Percentiles rank a stretch among this genome's conserved stretches.
These are phyloP conservation scores for Chlamydomonas applanata DNA, from an alignment of 139 green algal genomes.

Conservation along the genomic window DNA sequence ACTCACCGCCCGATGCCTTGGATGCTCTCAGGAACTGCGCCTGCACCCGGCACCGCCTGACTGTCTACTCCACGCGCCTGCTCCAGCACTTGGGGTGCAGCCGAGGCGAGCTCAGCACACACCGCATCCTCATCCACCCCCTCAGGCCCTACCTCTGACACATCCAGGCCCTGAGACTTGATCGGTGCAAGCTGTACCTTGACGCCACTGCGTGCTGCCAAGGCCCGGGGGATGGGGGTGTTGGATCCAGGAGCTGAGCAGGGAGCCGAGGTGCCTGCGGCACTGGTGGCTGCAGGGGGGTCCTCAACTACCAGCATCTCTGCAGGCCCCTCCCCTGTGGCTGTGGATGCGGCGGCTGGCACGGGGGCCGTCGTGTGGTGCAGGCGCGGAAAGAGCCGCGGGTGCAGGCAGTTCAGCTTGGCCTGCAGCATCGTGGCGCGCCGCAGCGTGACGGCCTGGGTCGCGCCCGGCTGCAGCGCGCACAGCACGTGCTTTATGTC, in stretches of 20 bases:
- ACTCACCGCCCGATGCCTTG: not conserved
- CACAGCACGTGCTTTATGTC: conserved; percentile 19
- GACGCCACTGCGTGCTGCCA: not conserved
- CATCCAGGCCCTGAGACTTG: too few species aligned
- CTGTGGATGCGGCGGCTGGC: not conserved
- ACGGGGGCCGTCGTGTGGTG: not conserved
- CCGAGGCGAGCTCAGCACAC: too few species aligned
- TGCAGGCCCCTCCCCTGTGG: not conserved
- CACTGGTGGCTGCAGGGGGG: not conserved
- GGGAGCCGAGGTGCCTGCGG: too few species aligned
- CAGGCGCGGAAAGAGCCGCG: conserved; percentile 66
- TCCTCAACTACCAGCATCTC: not conserved
- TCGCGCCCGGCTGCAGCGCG: not conserved
- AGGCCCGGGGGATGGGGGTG: too few species aligned
- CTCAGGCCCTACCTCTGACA: too few species aligned
- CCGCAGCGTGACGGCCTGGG: conserved; percentile 4
- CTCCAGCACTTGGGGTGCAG: too few species aligned
- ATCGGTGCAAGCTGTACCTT: not conserved
- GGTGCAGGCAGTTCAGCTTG: conserved; percentile 69
- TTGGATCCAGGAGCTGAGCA: too few species aligned
- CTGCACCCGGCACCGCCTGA: too few species aligned
- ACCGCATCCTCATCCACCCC: too few species aligned
- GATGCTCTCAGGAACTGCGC: not conserved
- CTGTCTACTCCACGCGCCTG: too few species aligned
- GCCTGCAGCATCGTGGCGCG: conserved; percentile 42